phyloP scores from a whole-genome alignment of 106 monocot genomes.

The Allium fistulosum region DNA sequence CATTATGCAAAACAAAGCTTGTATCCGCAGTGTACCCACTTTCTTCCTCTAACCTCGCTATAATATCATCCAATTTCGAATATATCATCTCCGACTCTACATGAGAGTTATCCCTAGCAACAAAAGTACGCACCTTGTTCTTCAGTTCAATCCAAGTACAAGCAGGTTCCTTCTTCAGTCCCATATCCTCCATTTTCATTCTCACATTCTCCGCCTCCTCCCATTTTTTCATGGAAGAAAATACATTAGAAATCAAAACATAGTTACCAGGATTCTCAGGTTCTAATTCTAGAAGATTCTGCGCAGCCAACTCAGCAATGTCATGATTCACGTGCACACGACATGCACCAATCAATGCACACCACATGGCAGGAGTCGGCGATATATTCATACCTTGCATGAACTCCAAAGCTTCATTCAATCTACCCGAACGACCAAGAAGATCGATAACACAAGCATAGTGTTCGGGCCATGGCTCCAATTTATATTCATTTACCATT shows the following conservation, averaged over 20 bases:
- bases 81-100: slow-evolving; percentile 31
- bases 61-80: slow-evolving; percentile 57
- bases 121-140: slow-evolving; percentile 54
- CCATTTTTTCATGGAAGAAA: slow-evolving; percentile 63
- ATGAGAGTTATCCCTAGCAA: slow-evolving; percentile 53
- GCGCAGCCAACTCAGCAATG: slow-evolving; percentile 44
- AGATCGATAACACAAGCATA: slow-evolving; percentile 78
- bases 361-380: slow-evolving; percentile 67
- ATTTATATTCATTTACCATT: slow-evolving; percentile 28
- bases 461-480: slow-evolving; percentile 85
- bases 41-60: slow-evolving; percentile 26
- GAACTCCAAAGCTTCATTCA: slow-evolving; percentile 67
- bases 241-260: slow-evolving; percentile 67
- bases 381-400: slow-evolving; percentile 37
- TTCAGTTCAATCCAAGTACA: slow-evolving; percentile 77
- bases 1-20: slow-evolving; percentile 41
- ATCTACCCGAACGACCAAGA: slow-evolving; percentile 58
- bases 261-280: slow-evolving; percentile 77
- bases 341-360: slow-evolving; percentile 78
- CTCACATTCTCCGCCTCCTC: slow-evolving; percentile 45
- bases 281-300: slow-evolving; percentile 64
- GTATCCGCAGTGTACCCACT: slow-evolving; percentile 45
- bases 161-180: slow-evolving; percentile 60
- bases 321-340: slow-evolving; percentile 34
- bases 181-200: slow-evolving; percentile 40